Conservation (phyloP, 108 stramenopile species). For the Licmophora abbreviata region DNA sequence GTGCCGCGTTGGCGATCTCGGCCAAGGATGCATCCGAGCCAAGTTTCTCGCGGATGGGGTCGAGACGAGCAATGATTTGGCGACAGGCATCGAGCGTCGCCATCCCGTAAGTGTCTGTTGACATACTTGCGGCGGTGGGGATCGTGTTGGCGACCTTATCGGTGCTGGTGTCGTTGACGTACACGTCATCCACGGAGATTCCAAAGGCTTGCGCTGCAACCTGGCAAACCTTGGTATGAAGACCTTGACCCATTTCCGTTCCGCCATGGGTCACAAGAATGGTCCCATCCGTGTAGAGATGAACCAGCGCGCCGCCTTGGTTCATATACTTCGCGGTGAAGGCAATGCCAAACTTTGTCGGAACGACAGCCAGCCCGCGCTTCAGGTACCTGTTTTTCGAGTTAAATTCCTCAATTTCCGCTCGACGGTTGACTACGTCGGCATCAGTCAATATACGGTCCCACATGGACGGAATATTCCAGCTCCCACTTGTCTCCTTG, state of each 20-base stretch:
- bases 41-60: conserved; percentile 72
- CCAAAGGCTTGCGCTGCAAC: conserved; percentile 91
- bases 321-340: conserved; percentile 86
- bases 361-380: conserved; percentile 73
- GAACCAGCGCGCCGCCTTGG: conserved; percentile 91
- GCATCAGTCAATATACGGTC: conserved; percentile 51
- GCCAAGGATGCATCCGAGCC: conserved; percentile 50
- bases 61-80: conserved; percentile 74
- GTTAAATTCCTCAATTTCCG: conserved; percentile 74
- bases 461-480: conserved; percentile 84
- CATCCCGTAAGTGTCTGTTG: conserved; percentile 94
- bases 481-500: conserved; percentile 48
- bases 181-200: conserved; percentile 74
- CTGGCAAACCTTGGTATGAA: conserved; percentile 93
- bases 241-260: conserved; percentile 96
- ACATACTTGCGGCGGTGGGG: conserved; percentile 88
- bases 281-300: conserved; percentile 89
- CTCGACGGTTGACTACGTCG: conserved; percentile 49
- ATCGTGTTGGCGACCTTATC: conserved; percentile 88
- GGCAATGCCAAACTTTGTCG: conserved; percentile 93
- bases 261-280: conserved; percentile 91
- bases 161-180: conserved; percentile 87
- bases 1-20: conserved; percentile 78
- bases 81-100: conserved; percentile 90
- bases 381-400: conserved; percentile 74